Base-by-base conservation (phyloP, 192 early-diverging fungal species). In the Lobulomyces angularis region DNA sequence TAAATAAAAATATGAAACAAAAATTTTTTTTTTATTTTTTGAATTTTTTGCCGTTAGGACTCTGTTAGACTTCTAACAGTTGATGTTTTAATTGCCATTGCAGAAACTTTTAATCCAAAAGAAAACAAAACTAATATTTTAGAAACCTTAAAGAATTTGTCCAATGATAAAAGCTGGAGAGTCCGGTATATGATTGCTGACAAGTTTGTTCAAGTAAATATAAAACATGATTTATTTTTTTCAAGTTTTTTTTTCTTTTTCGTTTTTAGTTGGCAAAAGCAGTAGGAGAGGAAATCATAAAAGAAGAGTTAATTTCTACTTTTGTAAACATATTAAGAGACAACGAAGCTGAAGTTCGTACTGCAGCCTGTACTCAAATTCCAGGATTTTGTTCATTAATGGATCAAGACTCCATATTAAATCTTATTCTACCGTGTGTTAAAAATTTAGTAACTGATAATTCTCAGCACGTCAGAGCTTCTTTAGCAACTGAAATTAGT, bases 141-240 rank as follows among this genome's bases (percentile, higher is more conserved):
- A 35, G 71, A 69, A 41, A 67, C 71, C 29, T 71, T 99, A 37
- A 79, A 80, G 35, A 56, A 48, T 30, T 67, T 95, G 71, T 83
- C 82, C 37, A 59, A 69, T 19, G 95, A 99, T 61, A 92, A 88
- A 57, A 90, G 87, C 38, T 99, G 95, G 95, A 79, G 95, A 47
- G 92, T 99, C 35, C 67, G 92, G 41, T 99, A 96, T 58, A 97
- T 96, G 89, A 84, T 93, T 65, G 95, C 95, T 1, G 87, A 91
- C 48, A 95, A 96, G 65, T 96, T 90, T 79, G 85, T 92, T 36
- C 77, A 83, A 51, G 82, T 94, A 50, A 25, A 36, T 41, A 2
- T 35, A 20, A 20, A 34, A 16, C 11, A 18, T 17, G 3, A 12
- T 3, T 46, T 11, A 20, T 27, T 31, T 17, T 45, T 26, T 44